Evolutionary conservation across 805 yeast genomes (phyloP).

Genomic region (Jamesozyma rosinii): DNA sequence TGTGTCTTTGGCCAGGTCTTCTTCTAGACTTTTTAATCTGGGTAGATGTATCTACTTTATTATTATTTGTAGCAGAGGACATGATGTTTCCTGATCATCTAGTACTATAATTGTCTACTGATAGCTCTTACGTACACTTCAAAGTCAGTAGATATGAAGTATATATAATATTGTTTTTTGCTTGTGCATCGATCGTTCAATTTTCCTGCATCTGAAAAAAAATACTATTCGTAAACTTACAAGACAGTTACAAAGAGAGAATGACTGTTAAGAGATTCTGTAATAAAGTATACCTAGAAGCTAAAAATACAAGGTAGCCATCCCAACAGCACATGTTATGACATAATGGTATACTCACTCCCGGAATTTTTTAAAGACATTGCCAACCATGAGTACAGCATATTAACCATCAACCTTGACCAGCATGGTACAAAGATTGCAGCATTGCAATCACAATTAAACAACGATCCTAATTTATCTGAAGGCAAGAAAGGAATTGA

Average conservation of each 20-base stretch:
- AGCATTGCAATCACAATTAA: slow-evolving; percentile 29
- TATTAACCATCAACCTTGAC: slow-evolving; percentile 25
- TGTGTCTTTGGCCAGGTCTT: neutral
- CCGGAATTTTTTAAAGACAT: slow-evolving; percentile 16
- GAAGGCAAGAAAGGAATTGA: slow-evolving; percentile 13
- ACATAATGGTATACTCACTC: slow-evolving; percentile 10
- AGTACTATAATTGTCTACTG: too few relatives aligned
- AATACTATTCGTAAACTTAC: neutral
- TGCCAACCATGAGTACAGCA: slow-evolving; percentile 10
- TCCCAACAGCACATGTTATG: neutral
- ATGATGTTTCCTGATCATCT: neutral
- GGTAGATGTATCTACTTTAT: neutral
- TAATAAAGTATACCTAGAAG: neutral
- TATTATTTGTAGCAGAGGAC: neutral
- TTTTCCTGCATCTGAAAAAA: neutral
- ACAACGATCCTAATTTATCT: neutral
- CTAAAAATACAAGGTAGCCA: too few relatives aligned
- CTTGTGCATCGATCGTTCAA: neutral
- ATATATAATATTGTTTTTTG: too few relatives aligned
- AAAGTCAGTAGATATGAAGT: too few relatives aligned
- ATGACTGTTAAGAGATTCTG: neutral
- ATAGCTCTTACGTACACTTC: too few relatives aligned
- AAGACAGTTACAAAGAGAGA: too few relatives aligned
- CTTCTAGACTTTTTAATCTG: neutral
- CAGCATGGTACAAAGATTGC: slow-evolving; percentile 29